Conservation (phyloP, 2,329 filamentous ascomycete species). For the Dactylellina sp. region DNA sequence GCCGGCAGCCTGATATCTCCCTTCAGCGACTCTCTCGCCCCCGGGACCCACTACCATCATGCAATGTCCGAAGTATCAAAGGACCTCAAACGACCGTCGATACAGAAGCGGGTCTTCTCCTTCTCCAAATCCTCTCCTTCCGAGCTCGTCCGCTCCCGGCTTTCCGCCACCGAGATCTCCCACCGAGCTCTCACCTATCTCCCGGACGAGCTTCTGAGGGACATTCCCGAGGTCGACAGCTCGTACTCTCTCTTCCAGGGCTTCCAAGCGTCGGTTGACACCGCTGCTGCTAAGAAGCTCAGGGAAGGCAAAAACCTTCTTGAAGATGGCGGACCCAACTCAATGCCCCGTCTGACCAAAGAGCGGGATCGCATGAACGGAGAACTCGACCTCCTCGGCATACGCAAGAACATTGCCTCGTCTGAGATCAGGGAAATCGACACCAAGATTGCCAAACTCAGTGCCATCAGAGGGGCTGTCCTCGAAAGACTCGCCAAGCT, state of each 20-base stretch:
- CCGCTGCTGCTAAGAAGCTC: slow-evolving; percentile 67
- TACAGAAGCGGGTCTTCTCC: slow-evolving; percentile 91
- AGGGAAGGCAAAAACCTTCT: slow-evolving; percentile 61
- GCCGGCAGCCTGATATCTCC: slow-evolving; percentile 88
- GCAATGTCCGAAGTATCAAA: slow-evolving; percentile 91
- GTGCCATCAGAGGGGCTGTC: slow-evolving; percentile 91
- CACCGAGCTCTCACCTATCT: slow-evolving; percentile 89
- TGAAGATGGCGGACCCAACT: slow-evolving; percentile 60
- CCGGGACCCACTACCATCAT: slow-evolving; percentile 78
- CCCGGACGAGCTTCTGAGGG: slow-evolving; percentile 86
- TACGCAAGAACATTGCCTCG: slow-evolving; percentile 97
- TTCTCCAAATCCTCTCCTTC: slow-evolving; percentile 92
- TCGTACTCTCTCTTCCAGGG: slow-evolving; percentile 95
- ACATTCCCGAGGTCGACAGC: slow-evolving; percentile 88
- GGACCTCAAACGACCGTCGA: slow-evolving; percentile 82
- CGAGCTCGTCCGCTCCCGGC: slow-evolving; percentile 89
- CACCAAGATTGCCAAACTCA: slow-evolving; percentile 92
- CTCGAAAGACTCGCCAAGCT: slow-evolving; percentile 85
- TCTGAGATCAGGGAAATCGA: slow-evolving; percentile 97
- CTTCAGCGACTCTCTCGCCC: slow-evolving; percentile 68
- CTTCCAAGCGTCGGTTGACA: slow-evolving; percentile 89
- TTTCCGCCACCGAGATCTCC: slow-evolving; percentile 92
- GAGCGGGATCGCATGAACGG: slow-evolving; percentile 84
- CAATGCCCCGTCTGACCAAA: slow-evolving; percentile 78
- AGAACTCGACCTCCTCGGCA: slow-evolving; percentile 86